Percentiles rank a stretch among this genome's conserved stretches.
phyloP scores from a whole-genome alignment of 2,329 filamentous ascomycete species.

The Ilyonectria mors-panacis region DNA sequence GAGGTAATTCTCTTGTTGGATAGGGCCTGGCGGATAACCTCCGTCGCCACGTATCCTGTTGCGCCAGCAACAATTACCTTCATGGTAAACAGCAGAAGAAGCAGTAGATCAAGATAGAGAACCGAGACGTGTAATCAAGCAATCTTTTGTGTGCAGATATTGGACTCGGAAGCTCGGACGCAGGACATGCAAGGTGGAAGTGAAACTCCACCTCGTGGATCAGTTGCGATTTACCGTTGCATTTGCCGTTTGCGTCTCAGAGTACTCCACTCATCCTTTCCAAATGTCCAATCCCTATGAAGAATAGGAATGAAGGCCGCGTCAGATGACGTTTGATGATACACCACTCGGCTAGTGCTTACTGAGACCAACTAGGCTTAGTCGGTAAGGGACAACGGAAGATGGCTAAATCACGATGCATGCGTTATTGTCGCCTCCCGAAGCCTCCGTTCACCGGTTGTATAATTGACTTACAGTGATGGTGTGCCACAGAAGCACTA shows the following conservation, averaged over 20 bases:
- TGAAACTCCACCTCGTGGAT: background rate
- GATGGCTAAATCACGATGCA: background rate
- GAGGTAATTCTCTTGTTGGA: conserved; percentile 54
- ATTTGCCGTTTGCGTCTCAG: background rate
- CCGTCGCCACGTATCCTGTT: conserved; percentile 59
- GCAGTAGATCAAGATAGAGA: background rate
- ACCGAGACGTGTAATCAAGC: background rate
- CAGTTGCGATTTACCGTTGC: background rate
- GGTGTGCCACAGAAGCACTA: too few relatives aligned
- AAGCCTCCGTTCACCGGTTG: too few relatives aligned
- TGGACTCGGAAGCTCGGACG: background rate
- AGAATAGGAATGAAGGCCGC: background rate
- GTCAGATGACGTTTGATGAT: background rate
- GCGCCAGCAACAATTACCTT: conserved; percentile 61
- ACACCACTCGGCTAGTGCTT: background rate
- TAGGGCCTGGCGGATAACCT: conserved; percentile 61
- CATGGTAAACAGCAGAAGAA: conserved; percentile 49
- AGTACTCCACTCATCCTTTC: background rate
- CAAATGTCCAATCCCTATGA: background rate
- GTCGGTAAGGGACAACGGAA: background rate
- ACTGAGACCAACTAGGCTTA: background rate
- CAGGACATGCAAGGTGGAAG: background rate
- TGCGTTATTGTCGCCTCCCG: background rate
- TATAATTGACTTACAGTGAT: background rate
- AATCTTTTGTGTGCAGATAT: background rate